A percentile compares a stretch with the other conserved stretches of the same genome.
Evolutionary conservation across 306 rosid genomes (phyloP).

Genomic region (Geum urbanum): DNA sequence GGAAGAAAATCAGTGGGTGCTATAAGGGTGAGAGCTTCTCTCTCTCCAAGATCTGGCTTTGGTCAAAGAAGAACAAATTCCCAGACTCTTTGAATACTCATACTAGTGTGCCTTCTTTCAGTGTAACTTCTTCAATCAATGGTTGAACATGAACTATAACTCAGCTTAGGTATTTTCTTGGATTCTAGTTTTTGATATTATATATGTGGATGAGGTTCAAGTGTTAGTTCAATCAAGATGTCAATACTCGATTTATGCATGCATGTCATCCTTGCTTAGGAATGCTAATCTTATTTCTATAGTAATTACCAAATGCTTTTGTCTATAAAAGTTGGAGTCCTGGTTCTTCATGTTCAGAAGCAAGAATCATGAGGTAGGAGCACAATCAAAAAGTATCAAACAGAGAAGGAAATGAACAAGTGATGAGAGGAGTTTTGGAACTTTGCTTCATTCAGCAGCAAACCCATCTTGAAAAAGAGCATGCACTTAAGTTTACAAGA

Average conservation of each 20-base stretch:
- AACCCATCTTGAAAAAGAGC: background rate
- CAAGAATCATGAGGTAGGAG: slow-evolving; percentile 2
- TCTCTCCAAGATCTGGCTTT: slow-evolving; percentile 91
- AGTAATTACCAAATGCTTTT: background rate
- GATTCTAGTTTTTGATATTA: background rate
- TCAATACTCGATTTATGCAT: too few relatives aligned
- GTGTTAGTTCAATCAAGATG: too few relatives aligned
- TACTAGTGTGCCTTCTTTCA: slow-evolving; percentile 33
- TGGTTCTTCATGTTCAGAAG: background rate
- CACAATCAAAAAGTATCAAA: background rate
- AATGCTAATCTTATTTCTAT: background rate
- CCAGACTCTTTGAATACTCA: slow-evolving; percentile 35
- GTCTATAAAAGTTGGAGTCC: background rate
- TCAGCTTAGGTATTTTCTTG: background rate
- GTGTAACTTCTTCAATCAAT: slow-evolving; percentile 15
- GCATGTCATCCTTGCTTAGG: too few relatives aligned
- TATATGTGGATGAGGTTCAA: background rate
- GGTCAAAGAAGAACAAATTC: slow-evolving; percentile 56
- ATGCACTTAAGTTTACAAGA: slow-evolving; percentile 2
- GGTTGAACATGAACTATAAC: slow-evolving; percentile 11
- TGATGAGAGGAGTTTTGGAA: background rate
- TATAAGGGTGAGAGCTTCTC: slow-evolving; percentile 77
- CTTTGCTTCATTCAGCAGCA: slow-evolving; percentile 14
- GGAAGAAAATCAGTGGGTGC: slow-evolving; percentile 51
- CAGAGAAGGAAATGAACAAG: background rate